phyloP scores from a whole-genome alignment of 441 rosid genomes.

The Pelargonium myrrhifolium region DNA sequence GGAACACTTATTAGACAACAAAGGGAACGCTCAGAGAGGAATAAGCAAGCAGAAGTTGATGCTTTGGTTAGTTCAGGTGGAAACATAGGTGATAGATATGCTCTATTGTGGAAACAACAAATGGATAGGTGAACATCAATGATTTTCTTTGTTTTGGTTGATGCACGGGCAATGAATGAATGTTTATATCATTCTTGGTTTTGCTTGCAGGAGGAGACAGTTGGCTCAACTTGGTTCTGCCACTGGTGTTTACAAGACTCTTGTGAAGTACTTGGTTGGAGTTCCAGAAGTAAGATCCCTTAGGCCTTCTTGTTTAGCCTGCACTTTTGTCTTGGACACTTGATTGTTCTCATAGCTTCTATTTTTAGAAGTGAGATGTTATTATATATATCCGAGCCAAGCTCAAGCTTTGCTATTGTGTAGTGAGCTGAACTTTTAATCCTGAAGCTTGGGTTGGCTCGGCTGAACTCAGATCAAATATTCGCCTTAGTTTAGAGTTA shows the following conservation, averaged over 20 bases:
- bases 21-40: constrained; percentile 91
- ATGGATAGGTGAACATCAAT: constrained; percentile 68
- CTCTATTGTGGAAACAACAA: constrained; percentile 91
- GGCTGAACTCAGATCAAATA: neutral
- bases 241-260: constrained; percentile 93
- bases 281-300: constrained; percentile 70
- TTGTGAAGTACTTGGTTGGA: constrained; percentile 95
- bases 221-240: constrained; percentile 96
- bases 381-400: neutral
- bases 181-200: constrained; percentile 16
- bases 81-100: constrained; percentile 65
- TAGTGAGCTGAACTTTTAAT: neutral
- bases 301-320: neutral
- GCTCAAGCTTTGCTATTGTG: neutral
- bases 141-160: constrained; percentile 14
- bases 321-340: neutral
- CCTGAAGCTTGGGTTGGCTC: neutral
- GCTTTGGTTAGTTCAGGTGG: constrained; percentile 71
- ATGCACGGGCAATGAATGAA: constrained; percentile 12
- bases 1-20: constrained; percentile 81
- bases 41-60: constrained; percentile 92
- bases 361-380: neutral
- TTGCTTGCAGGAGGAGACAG: constrained; percentile 66
- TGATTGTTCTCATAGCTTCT: neutral
- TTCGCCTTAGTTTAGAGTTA: neutral